Evolutionary conservation across 345 rosid species (phyloP).

Genomic region (Adansonia digitata): DNA sequence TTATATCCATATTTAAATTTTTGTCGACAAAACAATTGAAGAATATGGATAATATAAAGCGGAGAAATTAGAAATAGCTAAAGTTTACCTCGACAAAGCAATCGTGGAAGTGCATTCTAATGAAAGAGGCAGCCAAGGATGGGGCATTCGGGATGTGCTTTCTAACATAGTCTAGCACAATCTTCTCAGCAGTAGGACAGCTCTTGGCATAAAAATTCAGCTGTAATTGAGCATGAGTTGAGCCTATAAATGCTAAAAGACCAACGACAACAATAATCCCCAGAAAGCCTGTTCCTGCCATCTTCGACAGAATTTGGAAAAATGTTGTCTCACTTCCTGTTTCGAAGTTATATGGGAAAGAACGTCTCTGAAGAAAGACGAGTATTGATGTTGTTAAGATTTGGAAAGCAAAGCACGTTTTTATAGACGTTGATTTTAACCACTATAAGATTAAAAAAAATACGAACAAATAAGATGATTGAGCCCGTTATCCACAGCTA

Average conservation of each 20-base stretch:
- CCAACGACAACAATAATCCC: conserved; percentile 17
- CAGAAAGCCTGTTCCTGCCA: conserved; percentile 18
- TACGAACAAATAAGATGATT: background rate
- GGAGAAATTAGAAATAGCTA: background rate
- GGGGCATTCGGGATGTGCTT: conserved; percentile 62
- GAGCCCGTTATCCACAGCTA: background rate
- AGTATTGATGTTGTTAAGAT: background rate
- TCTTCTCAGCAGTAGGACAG: conserved; percentile 78
- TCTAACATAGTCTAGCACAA: conserved; percentile 49
- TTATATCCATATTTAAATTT: no score
- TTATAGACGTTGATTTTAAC: conserved; percentile 12
- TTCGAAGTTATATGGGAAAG: background rate
- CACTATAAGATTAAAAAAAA: background rate
- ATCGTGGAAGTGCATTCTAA: conserved; percentile 92
- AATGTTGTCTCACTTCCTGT: background rate
- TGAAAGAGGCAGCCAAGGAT: conserved; percentile 63
- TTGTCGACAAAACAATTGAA: no score
- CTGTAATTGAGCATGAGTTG: conserved; percentile 52
- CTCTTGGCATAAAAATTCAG: conserved; percentile 48
- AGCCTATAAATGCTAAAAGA: conserved; percentile 30
- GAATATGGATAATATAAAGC: no score
- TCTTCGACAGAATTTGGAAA: background rate
- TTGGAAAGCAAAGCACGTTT: background rate
- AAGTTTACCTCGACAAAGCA: conserved; percentile 63
- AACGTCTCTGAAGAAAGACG: background rate